A percentile compares a stretch with the other conserved stretches of the same genome.
phyloP scores from a whole-genome alignment of 306 rosid genomes.

The Trichosanthes truncata region DNA sequence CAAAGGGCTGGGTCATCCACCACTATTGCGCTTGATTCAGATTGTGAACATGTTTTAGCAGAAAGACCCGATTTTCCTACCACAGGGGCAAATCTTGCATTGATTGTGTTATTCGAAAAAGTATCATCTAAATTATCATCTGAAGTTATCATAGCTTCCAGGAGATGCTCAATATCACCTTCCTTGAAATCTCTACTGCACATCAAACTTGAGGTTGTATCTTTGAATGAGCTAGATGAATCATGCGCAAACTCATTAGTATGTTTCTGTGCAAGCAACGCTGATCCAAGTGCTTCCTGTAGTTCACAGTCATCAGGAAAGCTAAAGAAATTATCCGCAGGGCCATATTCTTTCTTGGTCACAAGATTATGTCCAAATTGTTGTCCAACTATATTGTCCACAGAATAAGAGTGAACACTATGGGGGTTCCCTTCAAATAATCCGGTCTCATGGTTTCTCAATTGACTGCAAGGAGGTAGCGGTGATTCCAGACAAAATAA shows the following conservation, averaged over 20 bases:
- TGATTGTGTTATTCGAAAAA: slow-evolving; percentile 22
- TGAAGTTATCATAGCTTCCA: slow-evolving; percentile 30
- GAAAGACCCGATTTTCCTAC: slow-evolving; percentile 19
- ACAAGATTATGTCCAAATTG: slow-evolving; percentile 21
- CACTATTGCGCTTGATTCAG: slow-evolving; percentile 23
- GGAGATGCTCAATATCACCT: slow-evolving; percentile 25
- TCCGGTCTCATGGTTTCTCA: slow-evolving; percentile 20
- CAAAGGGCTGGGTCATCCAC: slow-evolving; percentile 15
- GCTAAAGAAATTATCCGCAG: slow-evolving; percentile 19
- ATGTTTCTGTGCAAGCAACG: slow-evolving; percentile 16
- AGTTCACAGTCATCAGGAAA: slow-evolving; percentile 47
- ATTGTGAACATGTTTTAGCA: slow-evolving; percentile 26
- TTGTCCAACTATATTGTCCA: slow-evolving; percentile 17
- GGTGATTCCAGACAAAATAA: slow-evolving; percentile 33
- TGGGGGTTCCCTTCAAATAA: slow-evolving; percentile 25
- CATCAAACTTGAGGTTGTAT: slow-evolving; percentile 28
- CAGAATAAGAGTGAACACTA: slow-evolving; percentile 20
- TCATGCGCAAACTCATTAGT: slow-evolving; percentile 19
- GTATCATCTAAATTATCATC: slow-evolving; percentile 33
- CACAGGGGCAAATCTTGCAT: slow-evolving; percentile 19
- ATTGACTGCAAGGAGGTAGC: slow-evolving; percentile 24
- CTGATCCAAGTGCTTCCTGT: slow-evolving; percentile 46
- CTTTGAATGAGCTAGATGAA: slow-evolving; percentile 19
- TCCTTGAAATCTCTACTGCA: slow-evolving; percentile 21
- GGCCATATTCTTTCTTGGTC: slow-evolving; percentile 10